Evolutionary conservation across 805 yeast genomes (phyloP).

Genomic region (Saturnispora quitensis): DNA sequence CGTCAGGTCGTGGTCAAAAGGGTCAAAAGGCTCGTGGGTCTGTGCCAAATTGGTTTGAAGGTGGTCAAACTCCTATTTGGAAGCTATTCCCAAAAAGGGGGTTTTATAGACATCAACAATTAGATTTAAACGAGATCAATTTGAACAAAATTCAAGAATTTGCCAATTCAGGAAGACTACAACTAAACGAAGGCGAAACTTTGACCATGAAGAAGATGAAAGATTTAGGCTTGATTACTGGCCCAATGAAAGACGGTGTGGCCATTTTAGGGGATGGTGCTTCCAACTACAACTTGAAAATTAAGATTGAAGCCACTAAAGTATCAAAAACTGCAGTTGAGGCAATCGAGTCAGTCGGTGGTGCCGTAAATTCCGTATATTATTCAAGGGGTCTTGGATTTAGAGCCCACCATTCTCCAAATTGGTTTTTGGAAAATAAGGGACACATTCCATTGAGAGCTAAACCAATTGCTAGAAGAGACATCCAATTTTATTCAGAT

Average conservation of each 20-base stretch:
- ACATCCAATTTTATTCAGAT: slow-evolving; percentile 68
- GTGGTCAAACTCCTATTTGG: slow-evolving; percentile 95
- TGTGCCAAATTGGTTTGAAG: slow-evolving; percentile 92
- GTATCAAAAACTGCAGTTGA: slow-evolving; percentile 71
- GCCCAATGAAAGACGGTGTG: slow-evolving; percentile 70
- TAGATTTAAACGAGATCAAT: slow-evolving; percentile 49
- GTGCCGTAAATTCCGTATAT: slow-evolving; percentile 65
- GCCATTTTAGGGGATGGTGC: slow-evolving; percentile 66
- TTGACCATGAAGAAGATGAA: slow-evolving; percentile 72
- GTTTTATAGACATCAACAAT: slow-evolving; percentile 56
- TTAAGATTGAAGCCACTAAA: slow-evolving; percentile 72
- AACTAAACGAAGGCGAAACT: slow-evolving; percentile 47
- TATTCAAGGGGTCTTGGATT: slow-evolving; percentile 54
- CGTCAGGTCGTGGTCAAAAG: slow-evolving; percentile 95
- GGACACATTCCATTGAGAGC: slow-evolving; percentile 81
- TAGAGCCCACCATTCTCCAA: slow-evolving; percentile 70
- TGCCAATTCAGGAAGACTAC: slow-evolving; percentile 57
- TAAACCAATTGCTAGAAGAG: slow-evolving; percentile 76
- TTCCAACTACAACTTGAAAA: slow-evolving; percentile 42
- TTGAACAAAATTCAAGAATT: slow-evolving; percentile 63
- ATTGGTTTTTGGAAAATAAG: slow-evolving; percentile 53
- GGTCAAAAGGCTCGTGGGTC: slow-evolving; percentile 96
- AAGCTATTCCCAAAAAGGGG: slow-evolving; percentile 84
- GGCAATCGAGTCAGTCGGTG: slow-evolving; percentile 64
- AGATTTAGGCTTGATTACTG: slow-evolving; percentile 62